A percentile compares a stretch with the other conserved stretches of the same genome.
Evolutionary conservation across 2,329 filamentous ascomycete genomes (phyloP).

Genomic region (Ophiostoma sp.): DNA sequence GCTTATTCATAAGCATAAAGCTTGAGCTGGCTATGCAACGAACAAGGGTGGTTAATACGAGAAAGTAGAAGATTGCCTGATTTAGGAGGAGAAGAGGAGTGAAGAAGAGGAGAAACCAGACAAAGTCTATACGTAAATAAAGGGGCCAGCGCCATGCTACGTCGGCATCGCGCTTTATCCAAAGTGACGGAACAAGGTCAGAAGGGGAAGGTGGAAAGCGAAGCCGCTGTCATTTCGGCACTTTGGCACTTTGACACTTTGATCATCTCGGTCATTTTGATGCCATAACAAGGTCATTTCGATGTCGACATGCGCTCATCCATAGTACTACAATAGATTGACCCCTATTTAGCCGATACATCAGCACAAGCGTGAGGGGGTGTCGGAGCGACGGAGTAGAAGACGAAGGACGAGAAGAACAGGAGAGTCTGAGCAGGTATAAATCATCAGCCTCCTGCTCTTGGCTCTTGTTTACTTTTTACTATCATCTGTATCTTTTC

Average conservation of each 20-base stretch:
- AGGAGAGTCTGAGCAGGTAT: not conserved
- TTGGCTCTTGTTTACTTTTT: not conserved
- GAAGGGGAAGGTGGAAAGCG: not conserved
- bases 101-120: too few relatives aligned
- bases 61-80: too few relatives aligned
- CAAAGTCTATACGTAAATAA: too few relatives aligned
- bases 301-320: not conserved
- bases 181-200: not conserved
- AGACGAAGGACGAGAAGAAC: not conserved
- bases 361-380: not conserved
- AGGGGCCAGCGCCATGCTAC: too few relatives aligned
- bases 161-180: not conserved
- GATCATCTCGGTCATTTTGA: not conserved
- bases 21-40: too few relatives aligned
- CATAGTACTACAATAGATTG: not conserved
- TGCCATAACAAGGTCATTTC: not conserved
- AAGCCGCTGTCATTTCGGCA: too few relatives aligned
- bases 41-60: too few relatives aligned
- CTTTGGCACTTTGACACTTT: too few relatives aligned
- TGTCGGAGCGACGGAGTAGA: not conserved
- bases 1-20: too few relatives aligned
- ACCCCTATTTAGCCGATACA: not conserved
- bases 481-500: not conserved
- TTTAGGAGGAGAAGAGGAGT: too few relatives aligned
- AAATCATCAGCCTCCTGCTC: not conserved